A percentile compares a stretch with the other conserved stretches of the same genome.
These are phyloP conservation scores for Exophiala sideris DNA, from an alignment of 2,329 filamentous ascomycete species.

Conservation along the genomic window DNA sequence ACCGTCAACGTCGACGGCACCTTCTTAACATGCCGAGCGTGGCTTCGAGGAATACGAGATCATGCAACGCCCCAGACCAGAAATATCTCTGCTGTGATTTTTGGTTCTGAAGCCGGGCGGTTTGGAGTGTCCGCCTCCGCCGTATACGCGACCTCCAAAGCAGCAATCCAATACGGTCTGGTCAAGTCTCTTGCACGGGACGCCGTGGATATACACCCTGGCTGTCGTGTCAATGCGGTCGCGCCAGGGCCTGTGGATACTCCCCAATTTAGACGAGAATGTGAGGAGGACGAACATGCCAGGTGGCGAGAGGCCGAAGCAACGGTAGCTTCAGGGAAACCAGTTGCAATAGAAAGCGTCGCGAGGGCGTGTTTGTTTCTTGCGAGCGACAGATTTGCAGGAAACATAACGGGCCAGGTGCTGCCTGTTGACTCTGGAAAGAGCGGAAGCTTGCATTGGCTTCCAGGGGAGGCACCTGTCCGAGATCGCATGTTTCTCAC, in stretches of 20 bases:
- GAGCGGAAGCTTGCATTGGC: conserved; percentile 42
- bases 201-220: conserved; percentile 36
- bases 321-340: conserved; percentile 40
- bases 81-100: conserved; percentile 44
- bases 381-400: conserved; percentile 47
- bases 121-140: conserved; percentile 44
- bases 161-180: conserved; percentile 45
- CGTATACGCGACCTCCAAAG: conserved; percentile 46
- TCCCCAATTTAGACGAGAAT: conserved; percentile 42
- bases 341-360: conserved; percentile 40
- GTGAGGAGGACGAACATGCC: conserved; percentile 37
- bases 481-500: background rate
- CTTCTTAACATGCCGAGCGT: conserved; percentile 43
- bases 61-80: conserved; percentile 21
- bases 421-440: conserved; percentile 48
- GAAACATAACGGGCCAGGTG: conserved; percentile 44
- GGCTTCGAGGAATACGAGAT: conserved; percentile 38
- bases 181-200: conserved; percentile 43
- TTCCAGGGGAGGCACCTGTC: background rate
- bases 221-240: conserved; percentile 45
- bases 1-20: conserved; percentile 45
- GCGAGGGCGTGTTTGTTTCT: conserved; percentile 46
- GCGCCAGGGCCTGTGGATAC: conserved; percentile 48
- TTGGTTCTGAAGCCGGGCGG: conserved; percentile 45
- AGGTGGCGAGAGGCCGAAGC: conserved; percentile 43